Conservation (phyloP, 2,329 filamentous ascomycete species). For the Bipolaris bicolor region DNA sequence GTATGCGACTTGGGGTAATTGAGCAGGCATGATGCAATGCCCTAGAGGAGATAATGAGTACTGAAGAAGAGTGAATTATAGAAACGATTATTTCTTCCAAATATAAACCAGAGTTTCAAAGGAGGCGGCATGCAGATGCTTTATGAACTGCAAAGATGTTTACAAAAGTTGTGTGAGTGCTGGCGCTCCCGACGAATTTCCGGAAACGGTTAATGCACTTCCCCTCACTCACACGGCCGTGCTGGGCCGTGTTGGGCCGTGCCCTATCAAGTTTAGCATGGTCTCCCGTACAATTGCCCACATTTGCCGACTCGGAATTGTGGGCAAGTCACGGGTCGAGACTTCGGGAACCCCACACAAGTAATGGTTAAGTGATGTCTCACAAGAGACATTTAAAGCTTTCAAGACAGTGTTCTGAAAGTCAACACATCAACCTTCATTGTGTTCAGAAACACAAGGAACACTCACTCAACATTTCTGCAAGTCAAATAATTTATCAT, state of each 20-base stretch:
- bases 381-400: neutral
- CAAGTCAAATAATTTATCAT: constrained; percentile 1
- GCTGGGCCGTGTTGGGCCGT: neutral
- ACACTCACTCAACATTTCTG: neutral
- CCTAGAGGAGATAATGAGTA: neutral
- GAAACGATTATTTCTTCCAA: neutral
- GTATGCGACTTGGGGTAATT: constrained; percentile 36
- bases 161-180: neutral
- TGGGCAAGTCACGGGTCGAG: neutral
- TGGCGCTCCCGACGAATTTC: neutral
- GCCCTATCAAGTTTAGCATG: neutral
- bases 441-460: neutral
- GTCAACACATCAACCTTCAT: neutral
- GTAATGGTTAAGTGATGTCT: neutral
- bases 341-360: neutral
- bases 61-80: neutral
- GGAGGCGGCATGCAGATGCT: neutral
- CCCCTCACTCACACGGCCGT: neutral
- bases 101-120: neutral
- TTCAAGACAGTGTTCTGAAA: neutral
- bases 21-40: constrained; percentile 35
- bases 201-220: neutral
- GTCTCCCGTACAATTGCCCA: constrained; percentile 1
- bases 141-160: neutral
- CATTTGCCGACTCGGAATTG: neutral